Evolutionary conservation across 805 yeast genomes (phyloP).

Genomic region (Alloascoidea hylecoeti): DNA sequence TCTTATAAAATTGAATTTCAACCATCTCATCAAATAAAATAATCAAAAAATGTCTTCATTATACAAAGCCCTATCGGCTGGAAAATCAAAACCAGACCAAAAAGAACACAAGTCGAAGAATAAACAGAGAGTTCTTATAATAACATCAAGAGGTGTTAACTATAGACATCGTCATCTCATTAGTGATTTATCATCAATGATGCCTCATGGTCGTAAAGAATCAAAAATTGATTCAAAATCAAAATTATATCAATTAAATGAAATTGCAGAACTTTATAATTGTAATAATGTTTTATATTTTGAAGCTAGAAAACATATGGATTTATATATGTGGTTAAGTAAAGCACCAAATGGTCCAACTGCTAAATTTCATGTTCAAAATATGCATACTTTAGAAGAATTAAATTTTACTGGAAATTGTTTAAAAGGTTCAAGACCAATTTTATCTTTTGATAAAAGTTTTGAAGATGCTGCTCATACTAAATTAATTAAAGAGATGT

Average conservation of each 20-base stretch:
- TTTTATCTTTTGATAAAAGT: slow-evolving; percentile 72
- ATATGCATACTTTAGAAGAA: slow-evolving; percentile 92
- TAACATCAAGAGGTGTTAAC: slow-evolving; percentile 91
- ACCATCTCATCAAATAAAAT: background rate
- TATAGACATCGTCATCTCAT: slow-evolving; percentile 92
- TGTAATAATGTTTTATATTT: slow-evolving; percentile 91
- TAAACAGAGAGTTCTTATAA: slow-evolving; percentile 77
- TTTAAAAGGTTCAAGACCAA: slow-evolving; percentile 87
- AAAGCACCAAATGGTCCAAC: slow-evolving; percentile 99
- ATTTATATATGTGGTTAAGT: slow-evolving; percentile 86
- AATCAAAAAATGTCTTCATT: slow-evolving; percentile 47
- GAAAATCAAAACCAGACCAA: slow-evolving; percentile 25
- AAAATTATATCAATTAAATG: slow-evolving; percentile 77
- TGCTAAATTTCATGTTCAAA: slow-evolving; percentile 83
- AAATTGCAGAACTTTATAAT: slow-evolving; percentile 92
- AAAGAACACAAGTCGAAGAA: slow-evolving; percentile 43
- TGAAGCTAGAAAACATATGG: slow-evolving; percentile 93
- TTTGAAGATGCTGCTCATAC: slow-evolving; percentile 62
- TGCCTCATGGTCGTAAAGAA: slow-evolving; percentile 94
- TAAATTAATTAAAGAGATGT: slow-evolving; percentile 69
- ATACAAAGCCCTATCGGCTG: slow-evolving; percentile 47
- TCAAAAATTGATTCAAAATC: slow-evolving; percentile 92
- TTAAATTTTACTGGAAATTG: slow-evolving; percentile 94
- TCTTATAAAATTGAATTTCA: too few species aligned
- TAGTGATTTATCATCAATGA: slow-evolving; percentile 56